phyloP scores from a whole-genome alignment of 495 filamentous ascomycete genomes.

The Cladorrhinum samala region DNA sequence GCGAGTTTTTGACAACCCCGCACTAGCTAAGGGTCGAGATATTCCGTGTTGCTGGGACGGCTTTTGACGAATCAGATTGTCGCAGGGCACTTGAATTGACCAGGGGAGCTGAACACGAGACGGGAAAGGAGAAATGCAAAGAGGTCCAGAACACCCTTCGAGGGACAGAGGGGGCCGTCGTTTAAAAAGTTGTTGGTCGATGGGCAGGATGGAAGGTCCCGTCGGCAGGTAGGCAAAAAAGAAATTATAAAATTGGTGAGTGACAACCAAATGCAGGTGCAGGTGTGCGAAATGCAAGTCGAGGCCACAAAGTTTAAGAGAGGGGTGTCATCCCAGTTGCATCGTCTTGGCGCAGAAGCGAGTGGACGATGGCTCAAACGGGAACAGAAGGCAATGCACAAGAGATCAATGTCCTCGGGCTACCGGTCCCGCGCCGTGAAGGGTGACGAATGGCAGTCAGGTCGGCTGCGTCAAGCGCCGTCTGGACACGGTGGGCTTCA shows the following conservation, averaged over 20 bases:
- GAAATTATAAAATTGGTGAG: neutral
- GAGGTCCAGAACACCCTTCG: too few relatives aligned
- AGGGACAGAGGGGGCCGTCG: too few relatives aligned
- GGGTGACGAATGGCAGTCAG: too few relatives aligned
- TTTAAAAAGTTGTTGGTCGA: too few relatives aligned
- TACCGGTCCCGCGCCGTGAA: neutral
- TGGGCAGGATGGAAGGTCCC: too few relatives aligned
- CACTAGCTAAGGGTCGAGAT: neutral
- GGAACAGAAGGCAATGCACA: constrained; percentile 12
- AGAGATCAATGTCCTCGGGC: neutral
- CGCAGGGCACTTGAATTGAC: too few relatives aligned
- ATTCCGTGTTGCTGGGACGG: too few relatives aligned
- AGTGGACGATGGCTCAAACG: constrained; percentile 11
- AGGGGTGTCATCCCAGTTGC: constrained; percentile 11
- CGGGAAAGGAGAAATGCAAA: neutral
- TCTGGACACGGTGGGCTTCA: too few relatives aligned
- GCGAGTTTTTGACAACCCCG: neutral
- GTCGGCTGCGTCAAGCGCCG: too few relatives aligned
- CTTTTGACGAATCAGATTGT: too few relatives aligned
- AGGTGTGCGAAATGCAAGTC: neutral
- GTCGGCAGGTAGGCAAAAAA: neutral
- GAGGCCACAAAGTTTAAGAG: neutral
- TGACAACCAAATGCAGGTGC: neutral
- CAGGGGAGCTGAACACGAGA: neutral
- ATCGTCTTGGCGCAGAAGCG: constrained; percentile 16